These are phyloP conservation scores for Yarrowia alimentaria DNA, from an alignment of 805 yeast genomes.

Conservation along the genomic window DNA sequence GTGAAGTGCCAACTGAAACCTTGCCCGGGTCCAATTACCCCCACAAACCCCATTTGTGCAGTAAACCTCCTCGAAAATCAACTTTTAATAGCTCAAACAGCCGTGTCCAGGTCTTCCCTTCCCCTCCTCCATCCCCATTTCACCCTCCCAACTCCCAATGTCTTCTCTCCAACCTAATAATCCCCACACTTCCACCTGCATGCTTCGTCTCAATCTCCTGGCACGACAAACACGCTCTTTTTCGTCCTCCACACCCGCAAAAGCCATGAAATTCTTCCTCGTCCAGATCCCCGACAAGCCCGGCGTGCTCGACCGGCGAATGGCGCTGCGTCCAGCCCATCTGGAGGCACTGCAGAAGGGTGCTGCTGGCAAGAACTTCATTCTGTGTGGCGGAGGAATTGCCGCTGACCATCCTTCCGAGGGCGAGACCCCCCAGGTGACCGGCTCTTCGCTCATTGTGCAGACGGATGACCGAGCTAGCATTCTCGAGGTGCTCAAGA, in stretches of 20 bases:
- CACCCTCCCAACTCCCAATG: too few relatives aligned
- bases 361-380: slow-evolving; percentile 42
- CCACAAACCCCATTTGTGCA: too few relatives aligned
- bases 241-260: slow-evolving; percentile 4
- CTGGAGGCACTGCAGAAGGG: slow-evolving; percentile 39
- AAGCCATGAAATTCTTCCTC: slow-evolving; percentile 52
- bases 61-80: too few relatives aligned
- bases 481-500: slow-evolving; percentile 59
- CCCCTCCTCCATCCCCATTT: too few relatives aligned
- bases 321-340: slow-evolving; percentile 46
- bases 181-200: background rate
- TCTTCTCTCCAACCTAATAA: too few relatives aligned
- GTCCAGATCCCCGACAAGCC: slow-evolving; percentile 72
- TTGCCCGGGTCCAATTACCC: too few relatives aligned
- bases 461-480: slow-evolving; percentile 65
- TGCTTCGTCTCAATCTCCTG: slow-evolving; percentile 18
- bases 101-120: too few relatives aligned
- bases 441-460: slow-evolving; percentile 65
- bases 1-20: too few relatives aligned
- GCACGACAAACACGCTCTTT: slow-evolving; percentile 10
- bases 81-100: too few relatives aligned
- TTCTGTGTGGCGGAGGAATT: slow-evolving; percentile 45
- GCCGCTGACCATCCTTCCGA: slow-evolving; percentile 40
- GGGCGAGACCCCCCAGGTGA: slow-evolving; percentile 45
- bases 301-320: slow-evolving; percentile 42